These are phyloP conservation scores for Prunus padus DNA, from an alignment of 306 rosid species.

Conservation along the genomic window DNA sequence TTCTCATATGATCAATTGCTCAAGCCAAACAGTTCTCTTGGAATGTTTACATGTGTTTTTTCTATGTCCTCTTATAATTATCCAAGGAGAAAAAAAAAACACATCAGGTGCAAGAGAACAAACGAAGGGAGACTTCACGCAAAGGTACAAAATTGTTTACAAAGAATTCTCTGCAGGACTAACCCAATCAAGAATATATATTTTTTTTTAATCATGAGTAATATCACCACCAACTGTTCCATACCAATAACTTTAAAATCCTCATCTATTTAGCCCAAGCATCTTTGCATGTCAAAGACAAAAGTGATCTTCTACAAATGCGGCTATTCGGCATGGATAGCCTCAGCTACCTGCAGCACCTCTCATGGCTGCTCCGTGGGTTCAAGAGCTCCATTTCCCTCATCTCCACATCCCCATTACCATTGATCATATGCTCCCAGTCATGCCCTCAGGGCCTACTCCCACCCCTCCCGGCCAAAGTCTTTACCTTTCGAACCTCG, in stretches of 20 bases:
- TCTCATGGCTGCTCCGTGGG: constrained; percentile 72
- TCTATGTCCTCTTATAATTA: not conserved
- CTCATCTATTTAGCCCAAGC: constrained; percentile 34
- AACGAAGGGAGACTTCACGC: constrained; percentile 7
- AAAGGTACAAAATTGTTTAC: constrained; percentile 7
- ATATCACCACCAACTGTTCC: constrained; percentile 37
- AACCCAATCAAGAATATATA: not conserved
- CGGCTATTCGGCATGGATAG: constrained; percentile 27
- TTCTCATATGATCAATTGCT: not conserved
- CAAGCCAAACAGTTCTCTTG: too few relatives aligned
- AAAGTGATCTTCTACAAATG: constrained; percentile 56
- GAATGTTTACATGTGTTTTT: too few relatives aligned
- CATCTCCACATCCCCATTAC: constrained; percentile 47
- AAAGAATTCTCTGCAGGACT: not conserved
- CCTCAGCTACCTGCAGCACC: constrained; percentile 15
- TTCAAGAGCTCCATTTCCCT: constrained; percentile 78
- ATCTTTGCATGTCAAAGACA: constrained; percentile 64
- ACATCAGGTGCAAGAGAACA: too few relatives aligned
- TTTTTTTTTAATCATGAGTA: constrained; percentile 29
- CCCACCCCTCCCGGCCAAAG: constrained; percentile 34
- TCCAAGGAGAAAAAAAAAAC: not conserved
- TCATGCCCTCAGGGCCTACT: constrained; percentile 56
- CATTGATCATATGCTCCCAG: constrained; percentile 31
- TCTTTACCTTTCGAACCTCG: constrained; percentile 81
- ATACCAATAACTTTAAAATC: constrained; percentile 43